Conservation (phyloP, 2,329 filamentous ascomycete species). For the Alternaria solani region DNA sequence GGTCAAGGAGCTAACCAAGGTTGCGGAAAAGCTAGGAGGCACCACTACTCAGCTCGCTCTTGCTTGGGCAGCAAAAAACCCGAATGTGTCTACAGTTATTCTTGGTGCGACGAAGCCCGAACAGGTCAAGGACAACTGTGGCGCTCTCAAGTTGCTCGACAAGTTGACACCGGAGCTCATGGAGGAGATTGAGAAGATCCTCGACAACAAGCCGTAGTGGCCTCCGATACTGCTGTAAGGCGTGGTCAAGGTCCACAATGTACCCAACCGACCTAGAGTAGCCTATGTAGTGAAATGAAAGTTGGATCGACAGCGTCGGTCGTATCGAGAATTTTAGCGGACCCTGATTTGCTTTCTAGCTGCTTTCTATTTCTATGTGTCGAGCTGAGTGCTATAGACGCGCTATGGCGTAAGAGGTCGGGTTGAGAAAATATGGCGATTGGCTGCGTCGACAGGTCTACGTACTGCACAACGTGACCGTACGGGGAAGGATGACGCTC, state of each 20-base stretch:
- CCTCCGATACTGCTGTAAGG: conserved; percentile 3
- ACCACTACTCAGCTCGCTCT: conserved; percentile 63
- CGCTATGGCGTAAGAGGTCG: conserved; percentile 8
- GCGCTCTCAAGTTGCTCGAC: conserved; percentile 54
- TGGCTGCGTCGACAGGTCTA: conserved; percentile 1
- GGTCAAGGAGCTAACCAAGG: conserved; percentile 62
- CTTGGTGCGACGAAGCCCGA: conserved; percentile 61
- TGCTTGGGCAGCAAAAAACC: conserved; percentile 67
- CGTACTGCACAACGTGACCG: conserved; percentile 2
- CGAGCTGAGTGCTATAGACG: not conserved
- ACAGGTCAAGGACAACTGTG: conserved; percentile 60
- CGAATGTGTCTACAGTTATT: conserved; percentile 65
- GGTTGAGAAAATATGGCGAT: conserved; percentile 1
- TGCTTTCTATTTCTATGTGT: not conserved
- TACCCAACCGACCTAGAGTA: not conserved
- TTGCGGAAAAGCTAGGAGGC: conserved; percentile 60
- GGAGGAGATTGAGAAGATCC: conserved; percentile 52
- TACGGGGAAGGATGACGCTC: not conserved
- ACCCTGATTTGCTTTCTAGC: not conserved
- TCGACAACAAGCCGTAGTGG: conserved; percentile 50
- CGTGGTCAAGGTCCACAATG: not conserved
- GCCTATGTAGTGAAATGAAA: not conserved
- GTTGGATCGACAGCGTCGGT: not conserved
- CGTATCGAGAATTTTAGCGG: not conserved
- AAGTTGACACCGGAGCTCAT: conserved; percentile 52